Evolutionary conservation across 768 basidiomycete genomes (phyloP).

Genomic region (Suillus luteus): DNA sequence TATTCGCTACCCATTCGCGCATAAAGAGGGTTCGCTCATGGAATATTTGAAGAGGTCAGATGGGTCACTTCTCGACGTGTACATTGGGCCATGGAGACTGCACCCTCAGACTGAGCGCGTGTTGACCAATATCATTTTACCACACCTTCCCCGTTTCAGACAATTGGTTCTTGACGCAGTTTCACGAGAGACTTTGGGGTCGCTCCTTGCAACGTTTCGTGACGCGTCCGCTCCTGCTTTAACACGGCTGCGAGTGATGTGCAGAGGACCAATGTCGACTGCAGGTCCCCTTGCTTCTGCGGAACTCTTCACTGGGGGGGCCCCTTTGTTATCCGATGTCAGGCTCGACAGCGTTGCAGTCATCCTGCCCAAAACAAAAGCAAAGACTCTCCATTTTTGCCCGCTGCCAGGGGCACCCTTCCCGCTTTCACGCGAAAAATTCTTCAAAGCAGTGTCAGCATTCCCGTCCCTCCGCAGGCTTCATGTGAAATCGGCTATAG

Average conservation of each 20-base stretch:
- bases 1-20: constrained; percentile 34
- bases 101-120: constrained; percentile 30
- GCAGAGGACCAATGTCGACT: constrained; percentile 30
- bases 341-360: constrained; percentile 36
- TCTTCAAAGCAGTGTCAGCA: constrained; percentile 22
- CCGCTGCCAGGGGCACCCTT: constrained; percentile 36
- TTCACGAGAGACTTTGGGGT: constrained; percentile 31
- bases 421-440: constrained; percentile 27
- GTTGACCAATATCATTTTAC: constrained; percentile 28
- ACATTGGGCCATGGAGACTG: constrained; percentile 36
- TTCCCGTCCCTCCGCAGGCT: constrained; percentile 27
- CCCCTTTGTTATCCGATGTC: constrained; percentile 33
- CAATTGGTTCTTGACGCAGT: constrained; percentile 33
- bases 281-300: constrained; percentile 28
- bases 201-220: constrained; percentile 26
- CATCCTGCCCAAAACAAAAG: constrained; percentile 22
- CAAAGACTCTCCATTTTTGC: constrained; percentile 34
- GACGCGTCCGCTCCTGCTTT: constrained; percentile 30
- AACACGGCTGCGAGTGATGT: constrained; percentile 31
- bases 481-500: constrained; percentile 35
- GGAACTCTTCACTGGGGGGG: constrained; percentile 33
- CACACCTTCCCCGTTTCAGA: constrained; percentile 32
- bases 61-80: constrained; percentile 32
- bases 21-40: constrained; percentile 29
- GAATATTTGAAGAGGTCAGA: constrained; percentile 37